Percentiles rank a stretch among this genome's conserved stretches.
Conservation (phyloP, 192 early-diverging fungal species). For the Chytriomyces sp. region DNA sequence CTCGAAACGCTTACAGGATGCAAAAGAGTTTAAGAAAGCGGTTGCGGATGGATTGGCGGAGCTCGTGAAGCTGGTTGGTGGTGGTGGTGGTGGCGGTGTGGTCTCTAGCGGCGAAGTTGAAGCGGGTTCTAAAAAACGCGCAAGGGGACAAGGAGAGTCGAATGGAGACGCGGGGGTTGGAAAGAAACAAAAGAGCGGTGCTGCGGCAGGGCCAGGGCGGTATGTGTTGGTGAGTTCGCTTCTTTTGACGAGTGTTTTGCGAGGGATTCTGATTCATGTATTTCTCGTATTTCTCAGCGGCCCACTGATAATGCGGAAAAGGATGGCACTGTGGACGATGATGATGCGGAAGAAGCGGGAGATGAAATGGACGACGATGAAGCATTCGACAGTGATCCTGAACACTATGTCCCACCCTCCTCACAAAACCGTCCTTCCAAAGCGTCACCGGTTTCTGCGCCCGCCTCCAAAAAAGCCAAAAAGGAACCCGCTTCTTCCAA, state of each 20-base stretch:
- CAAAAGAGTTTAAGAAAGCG: background rate
- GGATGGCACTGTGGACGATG: background rate
- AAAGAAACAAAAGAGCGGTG: conserved; percentile 17
- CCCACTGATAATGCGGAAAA: background rate
- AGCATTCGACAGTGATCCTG: conserved; percentile 11
- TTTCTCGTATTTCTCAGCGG: background rate
- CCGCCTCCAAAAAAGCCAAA: conserved; percentile 1
- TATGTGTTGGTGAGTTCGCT: background rate
- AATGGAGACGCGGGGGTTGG: conserved; percentile 13
- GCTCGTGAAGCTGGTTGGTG: background rate
- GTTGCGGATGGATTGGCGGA: conserved; percentile 5
- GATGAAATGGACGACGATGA: conserved; percentile 11
- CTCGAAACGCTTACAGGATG: background rate
- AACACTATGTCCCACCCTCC: conserved; percentile 9
- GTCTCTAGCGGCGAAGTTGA: background rate
- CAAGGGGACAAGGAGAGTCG: background rate
- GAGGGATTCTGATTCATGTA: background rate
- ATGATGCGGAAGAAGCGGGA: conserved; percentile 6
- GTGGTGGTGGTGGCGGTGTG: background rate
- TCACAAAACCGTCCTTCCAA: background rate
- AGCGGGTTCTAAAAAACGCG: background rate
- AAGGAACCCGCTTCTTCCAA: background rate
- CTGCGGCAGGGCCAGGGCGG: background rate
- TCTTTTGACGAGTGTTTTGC: background rate
- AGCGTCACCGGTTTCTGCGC: background rate